Base-by-base conservation (phyloP, 352 stramenopile genomes). In the Hyaloperonospora arabidopsidis region DNA sequence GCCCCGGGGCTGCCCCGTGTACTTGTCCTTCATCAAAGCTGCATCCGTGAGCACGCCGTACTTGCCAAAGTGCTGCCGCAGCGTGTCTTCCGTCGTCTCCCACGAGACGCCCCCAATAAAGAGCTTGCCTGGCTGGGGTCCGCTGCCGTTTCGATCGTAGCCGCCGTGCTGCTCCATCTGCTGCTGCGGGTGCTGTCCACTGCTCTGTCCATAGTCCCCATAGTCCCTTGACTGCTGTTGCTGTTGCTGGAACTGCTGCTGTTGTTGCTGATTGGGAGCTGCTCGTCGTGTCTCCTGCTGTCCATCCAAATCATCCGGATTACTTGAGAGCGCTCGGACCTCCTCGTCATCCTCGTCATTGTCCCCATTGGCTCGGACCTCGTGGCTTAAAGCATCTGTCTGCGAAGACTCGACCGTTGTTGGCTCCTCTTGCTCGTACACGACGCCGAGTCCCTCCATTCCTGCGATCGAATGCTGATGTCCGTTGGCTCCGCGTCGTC, bases 1-100 rank as follows among this genome's bases (percentile, higher is more conserved):
- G 41, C 90, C 90, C 29, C 89, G 73, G 32, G 88, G 86, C 61
- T 96, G 81, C 28, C 87, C 88, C 32, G 89, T 96, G 72, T 91
- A 95, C 66, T 95, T 94, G 78, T 97, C 87, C 67, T 95, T 93
- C 87, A 97, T 97, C 39, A 97, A 63, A 49, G 82, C 85, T 10
- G 87, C 87, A 53, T 96, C 84, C 25, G 79, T 89, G 8, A 97
- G 68, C 49, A 63, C 63, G 25, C 88, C 89, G 54, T 92, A 96
- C 65, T 93, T 92, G 64, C 79, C 69, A 60, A 97, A 97, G 48
- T 97, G 82, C 48, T 76, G 65, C 22, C 80, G 81, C 52, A 97
- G 60, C n/a, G 74, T 77, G 45, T 97, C 88, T 53, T 97, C 88
- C n/a, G 85, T 95, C n/a, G 89, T 97, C 52, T 96, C 83, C 88